Conservation (phyloP, 495 filamentous ascomycete genomes). For the Penicillium diatomitis region DNA sequence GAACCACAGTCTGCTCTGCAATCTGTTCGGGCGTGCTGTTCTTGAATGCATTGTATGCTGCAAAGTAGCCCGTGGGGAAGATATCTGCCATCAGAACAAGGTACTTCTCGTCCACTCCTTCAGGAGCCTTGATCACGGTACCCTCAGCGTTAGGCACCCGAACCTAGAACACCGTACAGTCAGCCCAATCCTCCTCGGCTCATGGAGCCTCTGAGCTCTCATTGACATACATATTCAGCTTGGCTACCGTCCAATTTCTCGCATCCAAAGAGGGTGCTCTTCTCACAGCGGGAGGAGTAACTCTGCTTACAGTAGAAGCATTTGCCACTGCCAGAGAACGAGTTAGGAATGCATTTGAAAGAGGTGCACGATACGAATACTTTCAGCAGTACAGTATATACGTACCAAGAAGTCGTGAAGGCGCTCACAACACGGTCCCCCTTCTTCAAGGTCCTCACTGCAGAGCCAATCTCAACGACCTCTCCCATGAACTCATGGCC, state of each 20-base stretch:
- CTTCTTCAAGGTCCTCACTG: constrained; percentile 57
- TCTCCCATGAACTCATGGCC: constrained; percentile 70
- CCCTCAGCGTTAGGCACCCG: constrained; percentile 79
- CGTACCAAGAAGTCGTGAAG: constrained; percentile 82
- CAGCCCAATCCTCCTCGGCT: not conserved
- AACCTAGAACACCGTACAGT: constrained; percentile 30
- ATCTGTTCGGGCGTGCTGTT: constrained; percentile 53
- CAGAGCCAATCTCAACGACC: constrained; percentile 56
- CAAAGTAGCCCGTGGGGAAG: constrained; percentile 73
- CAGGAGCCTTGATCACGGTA: constrained; percentile 68
- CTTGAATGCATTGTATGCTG: constrained; percentile 73
- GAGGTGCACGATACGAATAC: no score
- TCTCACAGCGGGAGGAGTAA: constrained; percentile 75
- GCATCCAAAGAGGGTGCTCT: constrained; percentile 66
- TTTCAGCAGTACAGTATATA: not conserved
- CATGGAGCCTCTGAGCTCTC: not conserved
- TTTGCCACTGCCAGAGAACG: constrained; percentile 42
- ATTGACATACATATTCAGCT: constrained; percentile 60
- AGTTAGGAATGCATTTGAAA: no score
- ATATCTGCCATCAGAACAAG: constrained; percentile 60
- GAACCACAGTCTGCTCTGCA: constrained; percentile 60
- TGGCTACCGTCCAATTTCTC: constrained; percentile 73
- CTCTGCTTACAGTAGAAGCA: constrained; percentile 89
- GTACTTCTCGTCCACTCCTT: constrained; percentile 64
- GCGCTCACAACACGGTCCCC: constrained; percentile 77